Evolutionary conservation across 805 yeast species (phyloP).

Genomic region (Alloascoidea hylecoeti): DNA sequence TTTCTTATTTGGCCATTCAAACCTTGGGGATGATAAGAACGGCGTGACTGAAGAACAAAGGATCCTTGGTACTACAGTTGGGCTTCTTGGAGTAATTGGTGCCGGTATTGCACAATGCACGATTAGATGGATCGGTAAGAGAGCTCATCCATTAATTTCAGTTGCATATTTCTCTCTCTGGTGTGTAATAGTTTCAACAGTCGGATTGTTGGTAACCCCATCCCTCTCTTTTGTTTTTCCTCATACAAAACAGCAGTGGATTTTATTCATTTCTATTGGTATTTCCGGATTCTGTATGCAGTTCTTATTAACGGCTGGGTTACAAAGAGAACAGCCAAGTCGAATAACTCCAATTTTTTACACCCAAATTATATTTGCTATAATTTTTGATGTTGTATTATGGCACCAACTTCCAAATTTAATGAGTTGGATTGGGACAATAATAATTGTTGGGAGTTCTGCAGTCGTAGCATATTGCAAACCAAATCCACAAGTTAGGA

Average conservation of each 20-base stretch:
- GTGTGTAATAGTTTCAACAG: constrained; percentile 37
- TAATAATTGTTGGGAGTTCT: constrained; percentile 39
- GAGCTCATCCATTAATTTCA: constrained; percentile 68
- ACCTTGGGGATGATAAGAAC: constrained; percentile 9
- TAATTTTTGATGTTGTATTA: constrained; percentile 56
- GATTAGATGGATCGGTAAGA: constrained; percentile 60
- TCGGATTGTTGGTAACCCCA: constrained; percentile 41
- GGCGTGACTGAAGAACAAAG: constrained; percentile 39
- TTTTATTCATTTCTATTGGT: constrained; percentile 46
- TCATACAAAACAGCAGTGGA: constrained; percentile 50
- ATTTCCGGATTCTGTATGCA: constrained; percentile 76
- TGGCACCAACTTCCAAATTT: constrained; percentile 65
- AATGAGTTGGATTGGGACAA: constrained; percentile 56
- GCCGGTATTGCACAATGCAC: constrained; percentile 57
- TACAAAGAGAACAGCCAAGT: constrained; percentile 70
- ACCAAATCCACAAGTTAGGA: neutral
- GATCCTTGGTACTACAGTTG: constrained; percentile 47
- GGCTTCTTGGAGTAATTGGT: constrained; percentile 54
- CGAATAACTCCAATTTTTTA: constrained; percentile 65
- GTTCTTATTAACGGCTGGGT: constrained; percentile 63
- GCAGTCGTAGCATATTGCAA: neutral
- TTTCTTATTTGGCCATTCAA: constrained; percentile 40
- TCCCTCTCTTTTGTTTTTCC: constrained; percentile 49
- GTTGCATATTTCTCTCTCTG: constrained; percentile 64
- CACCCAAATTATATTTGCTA: constrained; percentile 65